phyloP scores from a whole-genome alignment of 441 rosid genomes.

The Sinapis alba region DNA sequence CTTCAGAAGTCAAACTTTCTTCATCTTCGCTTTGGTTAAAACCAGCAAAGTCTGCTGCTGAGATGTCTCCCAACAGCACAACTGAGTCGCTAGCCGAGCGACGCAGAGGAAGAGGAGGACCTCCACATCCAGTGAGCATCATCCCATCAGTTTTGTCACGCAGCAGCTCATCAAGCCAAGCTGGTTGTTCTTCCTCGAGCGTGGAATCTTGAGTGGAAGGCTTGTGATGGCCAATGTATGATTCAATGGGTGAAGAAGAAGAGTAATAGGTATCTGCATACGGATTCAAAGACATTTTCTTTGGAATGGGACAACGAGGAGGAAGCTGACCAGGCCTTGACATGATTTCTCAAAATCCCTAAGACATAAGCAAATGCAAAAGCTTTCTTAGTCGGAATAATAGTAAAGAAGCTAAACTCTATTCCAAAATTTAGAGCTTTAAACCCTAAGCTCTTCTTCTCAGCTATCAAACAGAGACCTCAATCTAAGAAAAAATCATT shows the following conservation, averaged over 20 bases:
- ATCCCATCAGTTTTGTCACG: conserved; percentile 43
- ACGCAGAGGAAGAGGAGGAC: conserved; percentile 36
- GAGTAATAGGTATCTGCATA: conserved; percentile 41
- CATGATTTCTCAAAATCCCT: conserved; percentile 45
- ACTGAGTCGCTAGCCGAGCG: conserved; percentile 74
- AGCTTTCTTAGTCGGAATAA: conserved; percentile 25
- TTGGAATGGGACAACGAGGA: conserved; percentile 71
- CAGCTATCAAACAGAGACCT: conserved; percentile 35
- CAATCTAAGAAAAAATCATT: background rate
- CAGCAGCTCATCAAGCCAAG: conserved; percentile 72
- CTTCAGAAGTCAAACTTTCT: conserved; percentile 41
- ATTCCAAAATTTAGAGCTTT: conserved; percentile 19
- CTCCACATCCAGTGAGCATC: conserved; percentile 41
- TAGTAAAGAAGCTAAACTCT: background rate
- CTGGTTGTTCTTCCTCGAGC: conserved; percentile 63
- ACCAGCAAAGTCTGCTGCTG: conserved; percentile 44
- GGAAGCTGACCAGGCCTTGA: conserved; percentile 73
- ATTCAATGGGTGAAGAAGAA: conserved; percentile 40
- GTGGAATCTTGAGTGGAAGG: conserved; percentile 54
- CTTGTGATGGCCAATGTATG: conserved; percentile 46
- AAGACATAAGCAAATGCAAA: conserved; percentile 13
- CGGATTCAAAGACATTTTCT: conserved; percentile 43
- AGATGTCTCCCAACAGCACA: conserved; percentile 55
- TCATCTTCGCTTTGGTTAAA: conserved; percentile 43
- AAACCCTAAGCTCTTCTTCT: background rate